A percentile compares a stretch with the other conserved stretches of the same genome.
Conservation (phyloP, 2,329 filamentous ascomycete genomes). For the Ophidiomyces ophidiicola region DNA sequence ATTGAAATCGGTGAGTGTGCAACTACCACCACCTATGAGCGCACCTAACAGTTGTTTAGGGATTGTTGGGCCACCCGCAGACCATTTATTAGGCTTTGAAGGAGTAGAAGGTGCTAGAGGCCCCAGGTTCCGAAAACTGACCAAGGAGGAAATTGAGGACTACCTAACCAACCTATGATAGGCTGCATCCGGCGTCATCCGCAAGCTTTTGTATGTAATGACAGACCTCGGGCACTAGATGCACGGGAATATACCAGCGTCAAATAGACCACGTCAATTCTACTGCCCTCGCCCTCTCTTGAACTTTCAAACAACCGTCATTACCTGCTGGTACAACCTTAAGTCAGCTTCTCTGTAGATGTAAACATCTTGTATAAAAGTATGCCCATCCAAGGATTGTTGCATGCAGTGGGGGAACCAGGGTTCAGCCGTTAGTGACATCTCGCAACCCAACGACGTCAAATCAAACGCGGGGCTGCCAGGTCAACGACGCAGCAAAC, state of each 20-base stretch:
- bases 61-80: slow-evolving; percentile 86
- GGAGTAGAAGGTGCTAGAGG: slow-evolving; percentile 33
- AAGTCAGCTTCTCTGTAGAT: too few relatives aligned
- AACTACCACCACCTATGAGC: slow-evolving; percentile 5
- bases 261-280: too few relatives aligned
- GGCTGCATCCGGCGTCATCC: slow-evolving; percentile 8
- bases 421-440: too few relatives aligned
- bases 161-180: slow-evolving; percentile 93
- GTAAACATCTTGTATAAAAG: too few relatives aligned
- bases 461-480: too few relatives aligned
- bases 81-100: slow-evolving; percentile 78
- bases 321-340: too few relatives aligned
- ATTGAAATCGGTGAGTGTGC: slow-evolving; percentile 76
- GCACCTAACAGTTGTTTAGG: slow-evolving; percentile 40
- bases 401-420: too few relatives aligned
- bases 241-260: slow-evolving; percentile 4
- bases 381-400: too few relatives aligned
- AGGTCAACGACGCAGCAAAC: too few relatives aligned
- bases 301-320: too few relatives aligned
- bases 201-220: slow-evolving; percentile 5
- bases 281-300: too few relatives aligned
- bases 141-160: slow-evolving; percentile 96
- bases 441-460: too few relatives aligned
- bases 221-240: slow-evolving; percentile 1
- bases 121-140: slow-evolving; percentile 53